Base-by-base conservation (phyloP, 2,329 filamentous ascomycete genomes). In the Clathrospora elynae region DNA sequence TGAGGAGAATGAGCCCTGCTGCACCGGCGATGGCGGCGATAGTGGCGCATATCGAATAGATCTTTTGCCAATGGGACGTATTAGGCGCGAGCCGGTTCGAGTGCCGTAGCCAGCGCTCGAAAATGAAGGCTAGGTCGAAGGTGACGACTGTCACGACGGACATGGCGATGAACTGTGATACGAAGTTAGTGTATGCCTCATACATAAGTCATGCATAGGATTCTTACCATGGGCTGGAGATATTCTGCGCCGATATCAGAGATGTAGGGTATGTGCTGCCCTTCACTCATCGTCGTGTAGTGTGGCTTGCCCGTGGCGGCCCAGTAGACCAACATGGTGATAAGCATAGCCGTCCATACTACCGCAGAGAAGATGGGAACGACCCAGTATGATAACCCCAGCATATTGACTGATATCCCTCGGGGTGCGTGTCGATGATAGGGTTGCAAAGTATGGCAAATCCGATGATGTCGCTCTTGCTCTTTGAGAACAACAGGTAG, bases 101-200 rank as follows among this genome's bases (percentile, higher is more conserved):
- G 71, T 96, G 91, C 31, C 92, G 85, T 36, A 97, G 78, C 82
- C 85, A 93, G 49, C 91, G 84, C 73, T 96, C 92, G 10, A 86
- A 76, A 38, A 87, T 70, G 65, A 99, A 93, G 17, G 86, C 83
- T 6, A 89, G 71, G 72, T 95, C 87, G 62, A 99, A 85, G 49
- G 88, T 85, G 34, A 95, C 75, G 14, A 89, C 87, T 4, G 87
- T 90, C 23, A 89, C 73, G 39, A 77, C 74, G 60, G 80, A 84
- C 57, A 88, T 86, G 22, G 84, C 76, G 60, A 93, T 85, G 75
- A 93, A 93, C 49, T n/a, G n/a, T n/a, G n/a, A n/a, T n/a, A n/a
- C n/a, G n/a, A n/a, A n/a, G n/a, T n/a, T n/a, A n/a, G n/a, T n/a
- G n/a, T n/a, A n/a, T n/a, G n/a, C n/a, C n/a, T n/a, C n/a, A n/a